These are phyloP conservation scores for Cephalotrichum gorgonifer DNA, from an alignment of 2,329 filamentous ascomycete species.

Conservation along the genomic window DNA sequence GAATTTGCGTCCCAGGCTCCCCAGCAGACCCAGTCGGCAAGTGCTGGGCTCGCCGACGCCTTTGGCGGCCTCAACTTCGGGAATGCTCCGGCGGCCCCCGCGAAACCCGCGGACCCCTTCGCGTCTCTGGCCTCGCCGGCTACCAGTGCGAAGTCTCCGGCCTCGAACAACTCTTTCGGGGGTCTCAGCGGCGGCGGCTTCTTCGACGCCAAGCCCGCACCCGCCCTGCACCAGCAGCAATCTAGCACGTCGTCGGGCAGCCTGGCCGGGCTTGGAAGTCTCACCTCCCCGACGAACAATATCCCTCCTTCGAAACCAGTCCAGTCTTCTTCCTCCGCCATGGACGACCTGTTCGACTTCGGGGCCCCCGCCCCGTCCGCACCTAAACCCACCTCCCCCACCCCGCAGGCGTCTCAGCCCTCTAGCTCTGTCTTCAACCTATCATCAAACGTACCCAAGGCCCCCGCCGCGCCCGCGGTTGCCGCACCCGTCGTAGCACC, in stretches of 20 bases:
- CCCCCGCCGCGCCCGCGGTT: constrained; percentile 28
- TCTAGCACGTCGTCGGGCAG: constrained; percentile 39
- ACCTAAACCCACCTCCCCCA: constrained; percentile 12
- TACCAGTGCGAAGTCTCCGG: constrained; percentile 18
- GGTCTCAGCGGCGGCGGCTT: constrained; percentile 65
- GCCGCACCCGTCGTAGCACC: constrained; percentile 24
- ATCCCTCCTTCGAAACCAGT: constrained; percentile 25
- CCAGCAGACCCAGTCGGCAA: constrained; percentile 37
- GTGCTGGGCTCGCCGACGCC: constrained; percentile 68
- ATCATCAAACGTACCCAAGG: constrained; percentile 40
- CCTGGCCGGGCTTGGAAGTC: constrained; percentile 58
- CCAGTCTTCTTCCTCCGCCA: constrained; percentile 42
- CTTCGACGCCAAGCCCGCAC: constrained; percentile 63
- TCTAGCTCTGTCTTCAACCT: constrained; percentile 74
- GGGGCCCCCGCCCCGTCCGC: constrained; percentile 40
- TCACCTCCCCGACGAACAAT: constrained; percentile 33
- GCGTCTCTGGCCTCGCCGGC: constrained; percentile 40
- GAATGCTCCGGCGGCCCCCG: constrained; percentile 27
- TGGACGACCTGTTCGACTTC: constrained; percentile 78
- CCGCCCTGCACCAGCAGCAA: constrained; percentile 37
- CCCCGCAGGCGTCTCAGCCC: constrained; percentile 26
- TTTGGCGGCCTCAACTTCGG: constrained; percentile 41
- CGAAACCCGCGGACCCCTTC: constrained; percentile 42
- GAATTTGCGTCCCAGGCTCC: constrained; percentile 47
- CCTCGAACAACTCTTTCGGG: constrained; percentile 32